Conservation (phyloP, 1,284 basidiomycete genomes). For the Fistulina hepatica region DNA sequence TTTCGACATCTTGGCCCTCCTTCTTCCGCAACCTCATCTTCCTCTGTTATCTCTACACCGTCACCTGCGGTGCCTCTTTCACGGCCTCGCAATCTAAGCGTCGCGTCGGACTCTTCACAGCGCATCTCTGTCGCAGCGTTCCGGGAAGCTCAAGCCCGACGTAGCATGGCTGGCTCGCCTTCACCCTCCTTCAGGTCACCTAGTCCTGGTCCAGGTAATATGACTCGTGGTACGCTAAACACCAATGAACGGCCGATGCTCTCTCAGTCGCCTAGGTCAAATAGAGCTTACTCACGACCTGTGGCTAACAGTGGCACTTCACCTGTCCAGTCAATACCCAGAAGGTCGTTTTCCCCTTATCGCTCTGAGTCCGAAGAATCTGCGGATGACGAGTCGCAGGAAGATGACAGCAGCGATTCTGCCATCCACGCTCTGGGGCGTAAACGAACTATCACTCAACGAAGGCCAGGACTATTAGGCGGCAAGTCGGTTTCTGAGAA, state of each 20-base stretch:
- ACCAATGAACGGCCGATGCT: no score
- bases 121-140: slow-evolving; percentile 71
- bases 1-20: slow-evolving; percentile 15
- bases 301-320: background rate
- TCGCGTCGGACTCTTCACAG: slow-evolving; percentile 53
- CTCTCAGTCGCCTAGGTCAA: background rate
- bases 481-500: slow-evolving; percentile 28
- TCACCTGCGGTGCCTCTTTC: slow-evolving; percentile 17
- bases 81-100: slow-evolving; percentile 37
- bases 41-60: slow-evolving; percentile 7
- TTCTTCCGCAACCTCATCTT: slow-evolving; percentile 24
- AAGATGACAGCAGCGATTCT: slow-evolving; percentile 7
- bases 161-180: slow-evolving; percentile 52
- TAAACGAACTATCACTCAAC: slow-evolving; percentile 7
- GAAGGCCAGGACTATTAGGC: background rate
- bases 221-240: no score
- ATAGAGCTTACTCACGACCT: background rate
- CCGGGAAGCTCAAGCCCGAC: slow-evolving; percentile 60
- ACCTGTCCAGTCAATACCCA: no score
- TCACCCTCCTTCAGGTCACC: slow-evolving; percentile 38
- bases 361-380: slow-evolving; percentile 9
- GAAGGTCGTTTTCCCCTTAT: no score
- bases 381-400: slow-evolving; percentile 6
- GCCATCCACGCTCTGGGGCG: slow-evolving; percentile 4
- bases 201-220: slow-evolving; percentile 24